Conservation (phyloP, 2,329 filamentous ascomycete species). For the Aureobasidium sp. region DNA sequence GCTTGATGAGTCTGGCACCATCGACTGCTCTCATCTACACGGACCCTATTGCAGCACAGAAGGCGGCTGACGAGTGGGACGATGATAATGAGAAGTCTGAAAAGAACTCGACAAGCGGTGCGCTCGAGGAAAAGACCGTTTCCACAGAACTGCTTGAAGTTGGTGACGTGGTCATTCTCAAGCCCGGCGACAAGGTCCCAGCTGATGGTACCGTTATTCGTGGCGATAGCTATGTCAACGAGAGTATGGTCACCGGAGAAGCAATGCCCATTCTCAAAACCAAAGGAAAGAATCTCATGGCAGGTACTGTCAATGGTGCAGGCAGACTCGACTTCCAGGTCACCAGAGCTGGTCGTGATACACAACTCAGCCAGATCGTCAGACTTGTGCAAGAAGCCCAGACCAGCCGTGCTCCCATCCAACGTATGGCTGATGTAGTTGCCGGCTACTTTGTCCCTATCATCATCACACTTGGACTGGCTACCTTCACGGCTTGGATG, state of each 20-base stretch:
- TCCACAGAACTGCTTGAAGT: conserved; percentile 92
- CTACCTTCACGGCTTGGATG: conserved; percentile 92
- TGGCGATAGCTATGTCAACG: conserved; percentile 89
- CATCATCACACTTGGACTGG: conserved; percentile 74
- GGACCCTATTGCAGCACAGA: conserved; percentile 88
- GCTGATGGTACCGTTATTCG: conserved; percentile 82
- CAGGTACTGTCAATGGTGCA: conserved; percentile 90
- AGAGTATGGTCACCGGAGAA: conserved; percentile 98
- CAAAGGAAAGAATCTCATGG: conserved; percentile 72
- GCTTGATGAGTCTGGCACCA: conserved; percentile 90
- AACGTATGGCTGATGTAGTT: conserved; percentile 81
- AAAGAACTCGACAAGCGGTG: conserved; percentile 45
- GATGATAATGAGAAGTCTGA: conserved; percentile 39
- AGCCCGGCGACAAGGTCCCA: conserved; percentile 93
- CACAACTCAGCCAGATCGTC: conserved; percentile 95
- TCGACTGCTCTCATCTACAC: conserved; percentile 96
- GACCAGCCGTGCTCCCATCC: conserved; percentile 88
- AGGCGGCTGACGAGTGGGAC: conserved; percentile 73
- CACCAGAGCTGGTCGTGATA: conserved; percentile 86
- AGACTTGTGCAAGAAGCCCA: conserved; percentile 97
- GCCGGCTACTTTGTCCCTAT: conserved; percentile 91
- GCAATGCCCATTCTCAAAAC: conserved; percentile 90
- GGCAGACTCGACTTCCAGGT: conserved; percentile 89
- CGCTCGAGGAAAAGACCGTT: conserved; percentile 76
- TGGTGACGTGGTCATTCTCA: conserved; percentile 85